Conservation (phyloP, 441 rosid species). For the Euphorbia schlechtendalii region DNA sequence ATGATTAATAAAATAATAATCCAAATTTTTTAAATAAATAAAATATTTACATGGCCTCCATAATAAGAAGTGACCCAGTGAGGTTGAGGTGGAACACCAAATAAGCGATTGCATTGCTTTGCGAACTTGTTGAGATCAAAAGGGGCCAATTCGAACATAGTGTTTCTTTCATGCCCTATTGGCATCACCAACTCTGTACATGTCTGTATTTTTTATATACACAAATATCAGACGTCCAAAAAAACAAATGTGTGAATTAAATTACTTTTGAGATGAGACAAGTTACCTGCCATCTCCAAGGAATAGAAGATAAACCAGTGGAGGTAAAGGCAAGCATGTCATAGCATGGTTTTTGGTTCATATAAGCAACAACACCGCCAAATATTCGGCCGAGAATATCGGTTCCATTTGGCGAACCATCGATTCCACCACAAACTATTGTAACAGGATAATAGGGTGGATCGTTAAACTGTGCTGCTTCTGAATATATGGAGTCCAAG, state of each 20-base stretch:
- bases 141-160: conserved; percentile 49
- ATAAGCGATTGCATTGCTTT: conserved; percentile 27
- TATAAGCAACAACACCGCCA: conserved; percentile 44
- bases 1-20: neutral
- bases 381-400: conserved; percentile 39
- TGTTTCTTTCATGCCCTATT: conserved; percentile 36
- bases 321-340: conserved; percentile 17
- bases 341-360: conserved; percentile 34
- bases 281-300: conserved; percentile 58
- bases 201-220: neutral
- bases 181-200: conserved; percentile 75
- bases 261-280: no score
- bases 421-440: conserved; percentile 44
- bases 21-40: neutral
- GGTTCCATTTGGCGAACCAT: conserved; percentile 27
- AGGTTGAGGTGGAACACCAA: conserved; percentile 58
- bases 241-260: no score
- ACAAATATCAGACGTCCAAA: no score
- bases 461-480: conserved; percentile 52
- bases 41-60: conserved; percentile 47
- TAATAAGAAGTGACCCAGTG: conserved; percentile 70
- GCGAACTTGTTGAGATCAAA: conserved; percentile 34
- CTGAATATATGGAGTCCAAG: conserved; percentile 23
- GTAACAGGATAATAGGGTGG: conserved; percentile 39
- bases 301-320: conserved; percentile 7